Percentiles rank a stretch among this genome's conserved stretches.
phyloP scores from a whole-genome alignment of 2,329 filamentous ascomycete species.

The Arthrobotrys iridis region DNA sequence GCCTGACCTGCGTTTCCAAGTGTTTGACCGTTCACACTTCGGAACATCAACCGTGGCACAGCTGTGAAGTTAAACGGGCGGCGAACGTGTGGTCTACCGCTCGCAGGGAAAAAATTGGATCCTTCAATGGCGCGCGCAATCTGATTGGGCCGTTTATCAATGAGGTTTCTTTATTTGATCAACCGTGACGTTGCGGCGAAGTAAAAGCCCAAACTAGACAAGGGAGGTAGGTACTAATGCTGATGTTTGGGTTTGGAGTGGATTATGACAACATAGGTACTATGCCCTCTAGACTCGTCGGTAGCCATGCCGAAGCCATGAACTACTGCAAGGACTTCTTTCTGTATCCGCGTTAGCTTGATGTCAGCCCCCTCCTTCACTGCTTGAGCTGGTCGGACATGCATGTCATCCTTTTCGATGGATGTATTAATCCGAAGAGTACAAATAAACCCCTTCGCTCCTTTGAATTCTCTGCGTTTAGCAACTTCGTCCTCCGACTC shows the following conservation, averaged over 20 bases:
- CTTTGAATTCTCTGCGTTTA: slow-evolving; percentile 25
- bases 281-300: background rate
- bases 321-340: background rate
- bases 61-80: background rate
- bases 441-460: slow-evolving; percentile 32
- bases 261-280: background rate
- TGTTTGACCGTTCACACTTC: background rate
- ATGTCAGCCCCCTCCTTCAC: slow-evolving; percentile 31
- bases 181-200: background rate
- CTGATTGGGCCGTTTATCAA: no score
- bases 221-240: no score
- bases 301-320: slow-evolving; percentile 3
- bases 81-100: background rate
- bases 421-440: slow-evolving; percentile 4
- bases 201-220: no score
- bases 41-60: slow-evolving; percentile 26
- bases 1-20: slow-evolving; percentile 33
- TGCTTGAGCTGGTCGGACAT: background rate
- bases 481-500: slow-evolving; percentile 19
- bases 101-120: background rate
- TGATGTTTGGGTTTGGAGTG: no score
- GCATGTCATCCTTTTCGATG: background rate
- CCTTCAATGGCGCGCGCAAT: background rate
- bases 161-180: background rate
- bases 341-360: slow-evolving; percentile 29